Evolutionary conservation across 164 flowering plant genomes (phyloP), one percentile per base, ranked within the genome.

Genomic region (Dillenia turbinata): DNA sequence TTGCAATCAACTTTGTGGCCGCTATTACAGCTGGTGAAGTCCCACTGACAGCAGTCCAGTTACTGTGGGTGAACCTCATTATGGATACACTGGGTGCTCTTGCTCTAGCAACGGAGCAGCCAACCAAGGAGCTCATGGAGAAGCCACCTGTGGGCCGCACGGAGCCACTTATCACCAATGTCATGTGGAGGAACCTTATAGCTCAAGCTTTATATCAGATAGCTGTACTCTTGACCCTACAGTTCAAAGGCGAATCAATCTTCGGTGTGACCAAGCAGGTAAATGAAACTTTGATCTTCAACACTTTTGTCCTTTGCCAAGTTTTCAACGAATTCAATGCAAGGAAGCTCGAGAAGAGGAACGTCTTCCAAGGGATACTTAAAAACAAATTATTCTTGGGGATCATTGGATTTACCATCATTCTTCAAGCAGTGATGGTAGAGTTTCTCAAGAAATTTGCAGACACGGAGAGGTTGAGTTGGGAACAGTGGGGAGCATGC

Each of bases 61-160:
- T 88, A 9, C 33, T 85, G 62, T 88, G 94, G 94, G 90, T 88
- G 66, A 87, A 87, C 60, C 64, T 88, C 65, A 85, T 85, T 59
- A 85, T 85, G 89, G 90, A 85, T 71, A 83, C 87, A 0, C 54
- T 87, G 10, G 87, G 85, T 1, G 86, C 93, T 5, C 62, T 87
- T 16, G 88, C 93, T 14, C 67, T 87, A 0, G 88, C 88, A 9
- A 82, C 88, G 0, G 90, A 87, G 50, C 56, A 60, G 15, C 88
- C 88, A 15, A 80, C 82, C n/a, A 67, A 68, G 44, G 82, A 83
- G 57, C 74, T 87, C 44, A 78, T 85, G 89, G 66, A 77, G 12
- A 75, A 75, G 51, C 66, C 71, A 0, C 90, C 90, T 0, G 84
- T 81, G 1, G 89, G 88, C 6, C 66, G 81, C 2, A 79, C 76